phyloP scores from a whole-genome alignment of 345 rosid genomes.

The Rhodamnia rubescens region DNA sequence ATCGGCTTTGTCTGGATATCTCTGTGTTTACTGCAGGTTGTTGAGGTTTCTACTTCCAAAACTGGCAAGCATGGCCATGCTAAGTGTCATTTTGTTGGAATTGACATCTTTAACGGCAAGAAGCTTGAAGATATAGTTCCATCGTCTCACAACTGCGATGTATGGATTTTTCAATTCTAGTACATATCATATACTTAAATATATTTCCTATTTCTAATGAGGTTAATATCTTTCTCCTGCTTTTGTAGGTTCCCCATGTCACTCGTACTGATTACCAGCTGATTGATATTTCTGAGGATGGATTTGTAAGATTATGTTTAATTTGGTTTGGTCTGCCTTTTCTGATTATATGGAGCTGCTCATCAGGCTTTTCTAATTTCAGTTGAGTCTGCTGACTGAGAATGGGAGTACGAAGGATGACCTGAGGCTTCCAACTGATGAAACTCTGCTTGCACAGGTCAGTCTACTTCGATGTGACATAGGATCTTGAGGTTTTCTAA shows the following conservation, averaged over 20 bases:
- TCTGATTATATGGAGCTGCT: neutral
- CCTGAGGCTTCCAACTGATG: constrained; percentile 39
- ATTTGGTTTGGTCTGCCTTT: neutral
- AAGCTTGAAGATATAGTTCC: constrained; percentile 86
- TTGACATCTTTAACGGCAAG: constrained; percentile 75
- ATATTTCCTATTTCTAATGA: neutral
- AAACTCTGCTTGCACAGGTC: constrained; percentile 29
- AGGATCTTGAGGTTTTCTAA: neutral
- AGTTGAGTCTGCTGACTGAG: constrained; percentile 41
- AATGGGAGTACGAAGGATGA: constrained; percentile 38
- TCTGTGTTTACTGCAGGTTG: constrained; percentile 34
- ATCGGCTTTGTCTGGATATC: neutral
- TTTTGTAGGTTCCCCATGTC: constrained; percentile 42
- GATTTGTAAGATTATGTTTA: constrained; percentile 21
- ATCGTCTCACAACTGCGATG: constrained; percentile 84
- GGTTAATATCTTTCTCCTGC: neutral
- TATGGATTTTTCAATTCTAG: neutral
- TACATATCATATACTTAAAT: neutral
- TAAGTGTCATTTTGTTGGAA: constrained; percentile 76
- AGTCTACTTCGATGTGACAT: neutral
- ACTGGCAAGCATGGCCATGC: constrained; percentile 89
- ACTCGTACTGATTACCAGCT: constrained; percentile 44
- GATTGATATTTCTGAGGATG: constrained; percentile 57
- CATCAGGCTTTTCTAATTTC: neutral
- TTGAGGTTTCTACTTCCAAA: constrained; percentile 79